phyloP scores from a whole-genome alignment of 73 alveolate genomes.

The Urostyla sp. region DNA sequence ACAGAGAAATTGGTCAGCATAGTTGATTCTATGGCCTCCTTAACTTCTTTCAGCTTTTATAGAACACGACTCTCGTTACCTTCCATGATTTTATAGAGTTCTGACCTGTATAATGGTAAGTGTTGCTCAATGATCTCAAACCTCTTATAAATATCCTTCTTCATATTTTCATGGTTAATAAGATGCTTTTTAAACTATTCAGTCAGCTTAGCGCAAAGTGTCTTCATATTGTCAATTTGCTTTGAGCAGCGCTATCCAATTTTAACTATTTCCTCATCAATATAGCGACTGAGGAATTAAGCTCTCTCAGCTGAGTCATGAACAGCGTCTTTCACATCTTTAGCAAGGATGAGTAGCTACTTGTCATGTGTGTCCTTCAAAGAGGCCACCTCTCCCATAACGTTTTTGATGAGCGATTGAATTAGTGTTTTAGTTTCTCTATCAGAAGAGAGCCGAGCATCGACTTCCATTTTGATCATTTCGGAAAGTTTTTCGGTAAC shows the following conservation, averaged over 20 bases:
- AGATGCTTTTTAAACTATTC: slow-evolving; percentile 74
- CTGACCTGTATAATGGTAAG: slow-evolving; percentile 70
- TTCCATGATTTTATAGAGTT: slow-evolving; percentile 60
- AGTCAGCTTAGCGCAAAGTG: slow-evolving; percentile 70
- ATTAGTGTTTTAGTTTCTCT: slow-evolving; percentile 60
- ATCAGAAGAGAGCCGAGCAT: slow-evolving; percentile 46
- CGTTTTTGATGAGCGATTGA: slow-evolving; percentile 65
- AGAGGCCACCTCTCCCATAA: slow-evolving; percentile 69
- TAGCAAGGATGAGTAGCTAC: slow-evolving; percentile 27
- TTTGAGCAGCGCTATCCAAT: slow-evolving; percentile 41
- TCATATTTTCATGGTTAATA: slow-evolving; percentile 56
- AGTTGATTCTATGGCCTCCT: slow-evolving; percentile 68
- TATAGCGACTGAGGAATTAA: slow-evolving; percentile 71
- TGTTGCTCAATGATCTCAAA: slow-evolving; percentile 65
- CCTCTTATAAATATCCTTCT: slow-evolving; percentile 70
- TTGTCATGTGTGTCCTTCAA: slow-evolving; percentile 64
- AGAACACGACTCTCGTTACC: slow-evolving; percentile 55
- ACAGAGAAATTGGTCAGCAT: slow-evolving; percentile 57
- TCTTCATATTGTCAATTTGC: slow-evolving; percentile 66
- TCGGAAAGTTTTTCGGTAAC: slow-evolving; percentile 76
- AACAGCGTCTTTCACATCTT: slow-evolving; percentile 71
- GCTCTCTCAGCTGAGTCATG: slow-evolving; percentile 75
- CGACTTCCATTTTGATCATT: slow-evolving; percentile 77
- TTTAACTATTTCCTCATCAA: slow-evolving; percentile 71
- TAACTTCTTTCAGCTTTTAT: slow-evolving; percentile 71